phyloP scores from a whole-genome alignment of 495 filamentous ascomycete genomes.

The Cairneyella variabilis region DNA sequence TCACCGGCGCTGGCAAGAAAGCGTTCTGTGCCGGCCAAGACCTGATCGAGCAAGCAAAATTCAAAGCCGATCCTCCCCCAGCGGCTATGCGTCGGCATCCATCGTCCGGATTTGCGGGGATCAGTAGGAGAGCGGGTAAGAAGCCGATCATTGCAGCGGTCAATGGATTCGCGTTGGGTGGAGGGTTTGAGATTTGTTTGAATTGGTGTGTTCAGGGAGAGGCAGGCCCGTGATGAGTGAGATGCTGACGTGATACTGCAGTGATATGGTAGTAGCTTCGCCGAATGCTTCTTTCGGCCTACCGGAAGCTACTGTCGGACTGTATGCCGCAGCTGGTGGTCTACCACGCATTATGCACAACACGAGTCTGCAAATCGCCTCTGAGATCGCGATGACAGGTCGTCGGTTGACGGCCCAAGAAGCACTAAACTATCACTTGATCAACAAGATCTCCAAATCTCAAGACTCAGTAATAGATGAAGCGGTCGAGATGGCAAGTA shows the following conservation, averaged over 20 bases:
- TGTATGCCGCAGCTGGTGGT: slow-evolving; percentile 70
- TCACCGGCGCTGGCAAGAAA: slow-evolving; percentile 49
- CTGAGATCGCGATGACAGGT: slow-evolving; percentile 72
- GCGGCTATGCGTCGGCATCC: slow-evolving; percentile 13
- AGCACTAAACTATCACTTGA: slow-evolving; percentile 67
- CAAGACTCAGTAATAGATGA: slow-evolving; percentile 43
- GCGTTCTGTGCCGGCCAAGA: slow-evolving; percentile 60
- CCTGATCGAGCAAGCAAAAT: slow-evolving; percentile 39
- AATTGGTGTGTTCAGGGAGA: slow-evolving; percentile 49
- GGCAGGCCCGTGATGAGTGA: too few species aligned
- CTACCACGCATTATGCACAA: slow-evolving; percentile 69
- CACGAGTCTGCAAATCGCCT: slow-evolving; percentile 64
- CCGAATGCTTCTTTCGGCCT: slow-evolving; percentile 57
- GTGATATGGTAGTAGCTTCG: slow-evolving; percentile 68
- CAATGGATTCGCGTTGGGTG: slow-evolving; percentile 71
- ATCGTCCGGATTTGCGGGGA: slow-evolving; percentile 39
- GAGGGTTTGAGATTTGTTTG: slow-evolving; percentile 71
- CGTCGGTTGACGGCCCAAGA: slow-evolving; percentile 56
- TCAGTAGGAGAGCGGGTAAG: slow-evolving; percentile 47
- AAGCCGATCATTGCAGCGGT: slow-evolving; percentile 79
- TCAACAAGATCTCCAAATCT: slow-evolving; percentile 62
- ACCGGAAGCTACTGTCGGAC: slow-evolving; percentile 68
- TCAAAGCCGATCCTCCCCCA: slow-evolving; percentile 2
- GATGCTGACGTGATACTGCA: slow-evolving; percentile 17
- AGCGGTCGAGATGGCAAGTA: slow-evolving; percentile 48